These are phyloP conservation scores for Trichoderma sp. DNA, from an alignment of 2,329 filamentous ascomycete genomes.

Conservation along the genomic window DNA sequence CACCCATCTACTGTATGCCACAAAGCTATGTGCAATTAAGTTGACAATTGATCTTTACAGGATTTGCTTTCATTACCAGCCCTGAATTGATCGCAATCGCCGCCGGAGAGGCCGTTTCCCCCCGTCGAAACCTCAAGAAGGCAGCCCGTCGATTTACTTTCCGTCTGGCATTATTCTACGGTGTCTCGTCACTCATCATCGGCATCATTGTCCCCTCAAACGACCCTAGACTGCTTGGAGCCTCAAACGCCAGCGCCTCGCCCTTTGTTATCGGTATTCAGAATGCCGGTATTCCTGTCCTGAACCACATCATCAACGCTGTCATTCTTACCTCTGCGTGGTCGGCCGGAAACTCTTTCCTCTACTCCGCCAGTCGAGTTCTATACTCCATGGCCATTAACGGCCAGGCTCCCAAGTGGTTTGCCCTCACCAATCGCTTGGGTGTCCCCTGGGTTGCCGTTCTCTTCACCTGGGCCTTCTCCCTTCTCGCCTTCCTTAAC, in stretches of 20 bases:
- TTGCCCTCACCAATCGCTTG: constrained; percentile 56
- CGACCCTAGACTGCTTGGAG: constrained; percentile 56
- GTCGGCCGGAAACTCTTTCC: constrained; percentile 59
- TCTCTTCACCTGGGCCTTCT: constrained; percentile 54
- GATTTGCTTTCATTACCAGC: constrained; percentile 60
- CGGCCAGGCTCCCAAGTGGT: constrained; percentile 62
- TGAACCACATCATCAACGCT: constrained; percentile 67
- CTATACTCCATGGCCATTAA: constrained; percentile 66
- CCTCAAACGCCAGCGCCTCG: constrained; percentile 56
- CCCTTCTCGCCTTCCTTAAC: constrained; percentile 68
- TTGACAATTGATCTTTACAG: constrained; percentile 31
- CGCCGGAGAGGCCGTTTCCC: constrained; percentile 62
- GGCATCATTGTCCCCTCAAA: constrained; percentile 64
- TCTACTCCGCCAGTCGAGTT: constrained; percentile 67
- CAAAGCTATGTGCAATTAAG: background rate
- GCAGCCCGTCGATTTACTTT: constrained; percentile 60
- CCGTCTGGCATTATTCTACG: constrained; percentile 62
- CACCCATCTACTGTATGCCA: too few relatives aligned
- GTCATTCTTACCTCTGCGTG: constrained; percentile 65
- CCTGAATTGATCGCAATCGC: constrained; percentile 63
- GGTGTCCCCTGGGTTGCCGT: constrained; percentile 60
- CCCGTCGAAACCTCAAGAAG: constrained; percentile 64
- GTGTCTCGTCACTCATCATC: constrained; percentile 58
- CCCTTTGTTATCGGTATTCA: constrained; percentile 68
- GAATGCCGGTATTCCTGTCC: constrained; percentile 58